Percentiles rank a stretch among this genome's conserved stretches.
These are phyloP conservation scores for Geotrichum klebahnii DNA, from an alignment of 1,139 yeast genomes.

Conservation along the genomic window DNA sequence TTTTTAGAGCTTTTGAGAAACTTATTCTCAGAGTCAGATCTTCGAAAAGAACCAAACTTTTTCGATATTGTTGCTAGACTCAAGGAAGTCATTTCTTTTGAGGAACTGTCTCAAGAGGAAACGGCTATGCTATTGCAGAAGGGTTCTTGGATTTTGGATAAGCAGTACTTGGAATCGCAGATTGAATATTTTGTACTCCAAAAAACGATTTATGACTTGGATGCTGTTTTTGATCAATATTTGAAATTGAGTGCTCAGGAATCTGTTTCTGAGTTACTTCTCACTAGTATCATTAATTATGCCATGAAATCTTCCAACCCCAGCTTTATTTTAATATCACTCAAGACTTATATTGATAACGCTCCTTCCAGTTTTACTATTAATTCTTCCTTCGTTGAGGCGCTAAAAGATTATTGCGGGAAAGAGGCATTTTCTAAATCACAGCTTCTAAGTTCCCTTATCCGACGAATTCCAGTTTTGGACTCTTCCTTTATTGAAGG, in stretches of 20 bases:
- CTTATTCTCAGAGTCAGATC: slow-evolving; percentile 2
- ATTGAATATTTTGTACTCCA: slow-evolving; percentile 1
- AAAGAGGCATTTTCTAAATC: slow-evolving; percentile 17
- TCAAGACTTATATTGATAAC: slow-evolving; percentile 17
- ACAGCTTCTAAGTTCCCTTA: slow-evolving; percentile 16
- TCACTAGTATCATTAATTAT: slow-evolving; percentile 15
- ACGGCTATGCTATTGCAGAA: slow-evolving; percentile 12
- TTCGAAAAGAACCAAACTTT: not conserved
- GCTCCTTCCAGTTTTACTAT: slow-evolving; percentile 12
- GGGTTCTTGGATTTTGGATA: slow-evolving; percentile 14
- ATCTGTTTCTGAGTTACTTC: slow-evolving; percentile 1
- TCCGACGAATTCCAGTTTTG: slow-evolving; percentile 15
- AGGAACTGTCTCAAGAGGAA: not conserved
- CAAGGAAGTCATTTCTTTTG: not conserved
- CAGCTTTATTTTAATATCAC: slow-evolving; percentile 3
- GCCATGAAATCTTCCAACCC: slow-evolving; percentile 7
- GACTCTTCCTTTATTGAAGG: slow-evolving; percentile 16
- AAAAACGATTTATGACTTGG: slow-evolving; percentile 5
- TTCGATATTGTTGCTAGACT: not conserved
- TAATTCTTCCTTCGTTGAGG: slow-evolving; percentile 13
- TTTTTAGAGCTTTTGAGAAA: slow-evolving; percentile 2
- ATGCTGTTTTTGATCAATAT: slow-evolving; percentile 7
- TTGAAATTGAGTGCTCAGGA: not conserved
- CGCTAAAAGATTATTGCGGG: slow-evolving; percentile 14
- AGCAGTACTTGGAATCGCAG: slow-evolving; percentile 4